phyloP scores from a whole-genome alignment of 192 early-diverging fungal genomes.

The Coemansia sp. region DNA sequence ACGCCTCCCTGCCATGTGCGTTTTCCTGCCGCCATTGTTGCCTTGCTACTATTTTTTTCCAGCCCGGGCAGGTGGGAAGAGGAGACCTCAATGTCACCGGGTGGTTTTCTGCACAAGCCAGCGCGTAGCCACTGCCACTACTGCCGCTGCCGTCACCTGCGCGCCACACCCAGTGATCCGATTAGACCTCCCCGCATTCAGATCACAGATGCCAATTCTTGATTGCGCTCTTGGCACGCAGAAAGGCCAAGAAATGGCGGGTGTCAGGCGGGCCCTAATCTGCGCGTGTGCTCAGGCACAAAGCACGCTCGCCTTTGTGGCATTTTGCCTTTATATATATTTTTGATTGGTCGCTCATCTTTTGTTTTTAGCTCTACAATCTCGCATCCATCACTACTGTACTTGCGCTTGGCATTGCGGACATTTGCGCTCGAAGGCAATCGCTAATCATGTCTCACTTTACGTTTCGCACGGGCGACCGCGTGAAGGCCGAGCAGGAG shows the following conservation, averaged over 20 bases:
- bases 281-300: neutral
- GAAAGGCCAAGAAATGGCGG: neutral
- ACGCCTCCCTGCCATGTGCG: neutral
- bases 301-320: neutral
- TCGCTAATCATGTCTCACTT: slow-evolving; percentile 33
- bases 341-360: neutral
- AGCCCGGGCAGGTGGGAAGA: neutral
- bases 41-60: neutral
- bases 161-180: neutral
- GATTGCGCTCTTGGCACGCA: too few relatives aligned
- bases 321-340: neutral
- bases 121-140: neutral
- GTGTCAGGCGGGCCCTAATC: too few relatives aligned
- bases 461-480: slow-evolving; percentile 62
- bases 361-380: neutral
- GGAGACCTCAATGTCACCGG: neutral
- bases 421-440: neutral
- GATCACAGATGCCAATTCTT: neutral
- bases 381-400: neutral
- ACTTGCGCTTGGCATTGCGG: neutral
- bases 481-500: slow-evolving; percentile 83
- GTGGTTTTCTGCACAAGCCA: neutral
- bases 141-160: neutral
- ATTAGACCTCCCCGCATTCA: slow-evolving; percentile 2
- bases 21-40: neutral